Evolutionary conservation across 352 stramenopile species (phyloP).

Genomic region (Hyaloperonospora brassicae): DNA sequence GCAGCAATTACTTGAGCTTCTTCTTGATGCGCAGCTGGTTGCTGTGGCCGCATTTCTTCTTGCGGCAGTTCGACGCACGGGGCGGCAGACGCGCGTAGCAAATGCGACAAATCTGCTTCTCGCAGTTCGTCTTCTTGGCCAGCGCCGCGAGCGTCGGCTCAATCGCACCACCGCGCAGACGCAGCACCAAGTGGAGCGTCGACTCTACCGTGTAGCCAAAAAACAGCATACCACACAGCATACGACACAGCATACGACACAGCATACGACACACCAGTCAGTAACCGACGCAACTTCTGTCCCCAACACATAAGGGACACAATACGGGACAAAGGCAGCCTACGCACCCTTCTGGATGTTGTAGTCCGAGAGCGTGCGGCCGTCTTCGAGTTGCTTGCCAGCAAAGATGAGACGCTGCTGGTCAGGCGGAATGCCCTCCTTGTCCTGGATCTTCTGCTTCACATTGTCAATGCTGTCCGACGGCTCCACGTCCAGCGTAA

Average conservation of each 20-base stretch:
- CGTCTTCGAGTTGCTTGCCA: constrained; percentile 98
- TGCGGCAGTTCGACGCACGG: constrained; percentile 99
- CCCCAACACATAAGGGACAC: too few relatives aligned
- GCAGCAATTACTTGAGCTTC: constrained; percentile 97
- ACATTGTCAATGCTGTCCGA: constrained; percentile 99
- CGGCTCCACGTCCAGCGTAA: constrained; percentile 95
- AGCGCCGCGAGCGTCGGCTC: constrained; percentile 96
- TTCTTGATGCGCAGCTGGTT: constrained; percentile 99
- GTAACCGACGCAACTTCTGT: too few relatives aligned
- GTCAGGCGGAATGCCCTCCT: constrained; percentile 97
- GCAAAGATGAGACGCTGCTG: constrained; percentile 99
- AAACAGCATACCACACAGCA: constrained; percentile 3
- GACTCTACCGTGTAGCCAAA: constrained; percentile 56
- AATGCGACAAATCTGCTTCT: constrained; percentile 99
- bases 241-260: neutral
- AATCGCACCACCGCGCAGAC: constrained; percentile 89
- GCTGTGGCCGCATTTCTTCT: constrained; percentile 99
- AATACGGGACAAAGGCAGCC: too few relatives aligned
- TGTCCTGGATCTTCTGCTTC: constrained; percentile 99
- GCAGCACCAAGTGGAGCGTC: constrained; percentile 94
- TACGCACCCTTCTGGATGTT: constrained; percentile 88
- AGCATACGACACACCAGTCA: neutral
- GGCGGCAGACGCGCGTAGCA: constrained; percentile 99
- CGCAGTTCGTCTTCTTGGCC: constrained; percentile 99
- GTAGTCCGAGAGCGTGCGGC: constrained; percentile 90